These are phyloP conservation scores for Amauroascus niger DNA, from an alignment of 2,329 filamentous ascomycete genomes.

Conservation along the genomic window DNA sequence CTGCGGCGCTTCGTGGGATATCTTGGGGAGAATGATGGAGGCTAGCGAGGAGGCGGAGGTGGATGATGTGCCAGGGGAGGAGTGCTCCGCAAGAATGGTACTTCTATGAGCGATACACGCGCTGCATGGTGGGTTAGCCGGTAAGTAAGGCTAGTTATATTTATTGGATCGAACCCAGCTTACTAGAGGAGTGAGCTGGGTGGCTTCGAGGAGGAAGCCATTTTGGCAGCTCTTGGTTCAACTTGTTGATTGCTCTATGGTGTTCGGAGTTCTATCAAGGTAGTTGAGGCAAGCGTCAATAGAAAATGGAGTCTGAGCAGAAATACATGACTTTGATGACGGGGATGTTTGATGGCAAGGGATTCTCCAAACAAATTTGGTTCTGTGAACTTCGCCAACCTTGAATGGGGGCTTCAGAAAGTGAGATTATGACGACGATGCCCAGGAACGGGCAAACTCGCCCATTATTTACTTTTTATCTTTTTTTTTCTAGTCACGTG, in stretches of 20 bases:
- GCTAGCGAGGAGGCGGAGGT: conserved; percentile 82
- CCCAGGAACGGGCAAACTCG: not conserved
- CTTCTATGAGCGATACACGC: conserved; percentile 89
- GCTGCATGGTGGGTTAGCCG: conserved; percentile 40
- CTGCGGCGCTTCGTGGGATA: conserved; percentile 66
- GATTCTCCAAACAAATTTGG: no score
- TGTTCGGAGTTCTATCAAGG: not conserved
- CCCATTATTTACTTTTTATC: no score
- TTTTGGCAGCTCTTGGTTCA: not conserved
- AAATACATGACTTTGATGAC: not conserved
- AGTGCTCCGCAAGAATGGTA: conserved; percentile 90
- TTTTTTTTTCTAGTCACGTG: no score
- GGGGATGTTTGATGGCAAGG: not conserved
- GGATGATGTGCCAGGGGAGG: conserved; percentile 69
- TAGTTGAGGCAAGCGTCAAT: no score
- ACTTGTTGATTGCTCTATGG: not conserved
- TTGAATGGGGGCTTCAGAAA: no score
- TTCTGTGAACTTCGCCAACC: no score
- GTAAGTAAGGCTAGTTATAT: not conserved
- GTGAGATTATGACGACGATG: no score
- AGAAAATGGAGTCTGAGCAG: no score
- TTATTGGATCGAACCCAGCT: conserved; percentile 25
- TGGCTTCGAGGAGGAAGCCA: conserved; percentile 18
- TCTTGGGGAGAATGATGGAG: conserved; percentile 90
- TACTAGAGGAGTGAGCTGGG: conserved; percentile 66